A percentile compares a stretch with the other conserved stretches of the same genome.
These are phyloP conservation scores for Diaporthe helianthi DNA, from an alignment of 2,329 filamentous ascomycete species.

Conservation along the genomic window DNA sequence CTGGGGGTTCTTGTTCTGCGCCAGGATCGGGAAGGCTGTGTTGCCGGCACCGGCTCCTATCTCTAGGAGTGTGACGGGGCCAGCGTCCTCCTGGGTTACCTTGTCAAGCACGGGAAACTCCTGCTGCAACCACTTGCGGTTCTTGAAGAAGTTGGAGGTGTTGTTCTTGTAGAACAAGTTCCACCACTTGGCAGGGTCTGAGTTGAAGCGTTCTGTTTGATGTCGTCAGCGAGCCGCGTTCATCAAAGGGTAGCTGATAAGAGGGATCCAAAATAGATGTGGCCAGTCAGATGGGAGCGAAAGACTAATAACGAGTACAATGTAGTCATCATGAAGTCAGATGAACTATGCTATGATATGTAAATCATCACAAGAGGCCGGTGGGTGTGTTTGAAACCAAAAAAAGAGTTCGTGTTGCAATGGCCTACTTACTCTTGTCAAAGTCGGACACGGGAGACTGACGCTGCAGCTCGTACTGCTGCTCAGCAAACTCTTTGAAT, in stretches of 20 bases:
- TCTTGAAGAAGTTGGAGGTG: conserved; percentile 96
- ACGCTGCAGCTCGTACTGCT: conserved; percentile 86
- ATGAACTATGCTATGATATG: conserved; percentile 76
- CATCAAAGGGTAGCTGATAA: conserved; percentile 27
- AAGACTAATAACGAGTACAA: conserved; percentile 66
- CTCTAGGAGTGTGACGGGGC: conserved; percentile 77
- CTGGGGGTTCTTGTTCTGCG: conserved; percentile 80
- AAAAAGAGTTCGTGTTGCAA: background rate
- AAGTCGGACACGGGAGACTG: conserved; percentile 89
- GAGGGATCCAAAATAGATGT: conserved; percentile 29
- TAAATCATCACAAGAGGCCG: conserved; percentile 51
- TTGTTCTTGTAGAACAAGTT: conserved; percentile 99
- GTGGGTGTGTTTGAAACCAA: background rate
- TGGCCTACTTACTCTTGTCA: conserved; percentile 74
- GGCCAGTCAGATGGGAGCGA: conserved; percentile 75
- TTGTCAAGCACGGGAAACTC: conserved; percentile 90
- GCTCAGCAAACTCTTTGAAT: conserved; percentile 84
- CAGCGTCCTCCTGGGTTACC: conserved; percentile 74
- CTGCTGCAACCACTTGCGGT: conserved; percentile 95
- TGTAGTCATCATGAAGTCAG: conserved; percentile 71
- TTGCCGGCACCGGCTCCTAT: conserved; percentile 96
- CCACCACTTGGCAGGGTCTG: conserved; percentile 94
- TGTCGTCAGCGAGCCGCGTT: conserved; percentile 48
- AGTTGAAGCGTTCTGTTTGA: conserved; percentile 77
- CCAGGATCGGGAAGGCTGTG: conserved; percentile 90